Evolutionary conservation across 495 filamentous ascomycete species (phyloP).

Genomic region (Penicillium herquei): DNA sequence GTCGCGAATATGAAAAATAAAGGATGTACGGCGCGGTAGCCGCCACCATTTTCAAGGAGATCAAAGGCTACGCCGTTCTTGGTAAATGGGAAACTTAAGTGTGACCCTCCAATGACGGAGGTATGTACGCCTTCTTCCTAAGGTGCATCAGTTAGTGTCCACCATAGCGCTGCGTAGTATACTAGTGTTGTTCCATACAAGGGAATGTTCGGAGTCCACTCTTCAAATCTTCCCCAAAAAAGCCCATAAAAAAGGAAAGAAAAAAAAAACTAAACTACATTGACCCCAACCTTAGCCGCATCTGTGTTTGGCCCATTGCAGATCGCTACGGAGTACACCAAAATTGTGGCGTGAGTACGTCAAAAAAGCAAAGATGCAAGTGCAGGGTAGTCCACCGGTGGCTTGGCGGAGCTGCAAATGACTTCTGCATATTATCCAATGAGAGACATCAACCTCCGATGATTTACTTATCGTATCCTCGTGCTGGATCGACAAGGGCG

Average conservation of each 20-base stretch:
- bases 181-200: background rate
- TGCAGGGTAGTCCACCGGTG: constrained; percentile 21
- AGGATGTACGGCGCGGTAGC: constrained; percentile 6
- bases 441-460: constrained; percentile 11
- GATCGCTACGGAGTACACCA: constrained; percentile 4
- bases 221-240: too few species aligned
- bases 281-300: constrained; percentile 1
- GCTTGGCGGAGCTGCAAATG: constrained; percentile 25
- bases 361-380: constrained; percentile 9
- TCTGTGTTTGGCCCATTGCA: constrained; percentile 14
- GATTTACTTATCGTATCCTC: constrained; percentile 14
- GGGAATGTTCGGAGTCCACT: background rate
- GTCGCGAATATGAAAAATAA: background rate
- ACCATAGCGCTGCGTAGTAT: too few species aligned
- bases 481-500: constrained; percentile 21
- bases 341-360: background rate
- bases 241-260: background rate
- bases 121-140: too few species aligned
- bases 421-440: constrained; percentile 19
- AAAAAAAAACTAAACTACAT: background rate
- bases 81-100: background rate
- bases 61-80: background rate
- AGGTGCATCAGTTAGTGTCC: too few species aligned
- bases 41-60: constrained; percentile 1
- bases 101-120: background rate